Conservation (phyloP, 2,329 filamentous ascomycete species). For the Basipetospora chlamydospora region DNA sequence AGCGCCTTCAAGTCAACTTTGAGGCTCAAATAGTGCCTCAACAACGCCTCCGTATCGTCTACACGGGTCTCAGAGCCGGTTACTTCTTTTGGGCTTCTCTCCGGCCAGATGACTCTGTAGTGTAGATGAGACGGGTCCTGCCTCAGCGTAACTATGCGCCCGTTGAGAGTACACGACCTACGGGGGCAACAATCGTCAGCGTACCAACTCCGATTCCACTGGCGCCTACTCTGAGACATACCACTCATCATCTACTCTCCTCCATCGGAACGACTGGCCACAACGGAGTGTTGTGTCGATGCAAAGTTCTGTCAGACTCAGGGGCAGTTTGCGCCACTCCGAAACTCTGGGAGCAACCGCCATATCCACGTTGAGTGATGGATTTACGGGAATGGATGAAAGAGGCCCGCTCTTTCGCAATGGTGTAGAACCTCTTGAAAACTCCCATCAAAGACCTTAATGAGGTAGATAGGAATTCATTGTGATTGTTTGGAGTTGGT, state of each 20-base stretch:
- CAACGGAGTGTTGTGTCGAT: constrained; percentile 90
- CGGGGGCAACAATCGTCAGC: no score
- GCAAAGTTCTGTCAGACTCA: constrained; percentile 73
- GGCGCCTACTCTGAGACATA: no score
- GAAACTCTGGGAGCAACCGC: constrained; percentile 31
- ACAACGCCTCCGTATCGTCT: constrained; percentile 59
- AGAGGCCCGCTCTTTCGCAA: no score
- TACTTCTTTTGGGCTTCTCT: constrained; percentile 6
- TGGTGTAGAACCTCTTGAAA: no score
- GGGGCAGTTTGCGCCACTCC: constrained; percentile 77
- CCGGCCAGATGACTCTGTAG: constrained; percentile 57
- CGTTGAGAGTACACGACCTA: constrained; percentile 74
- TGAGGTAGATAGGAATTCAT: no score
- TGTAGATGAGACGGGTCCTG: constrained; percentile 69
- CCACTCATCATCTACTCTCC: constrained; percentile 76
- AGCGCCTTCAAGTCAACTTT: constrained; percentile 58
- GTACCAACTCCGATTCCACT: no score
- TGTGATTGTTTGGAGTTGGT: no score
- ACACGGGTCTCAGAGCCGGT: constrained; percentile 16
- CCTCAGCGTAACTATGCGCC: constrained; percentile 69
- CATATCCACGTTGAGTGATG: no score
- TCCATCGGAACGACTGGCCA: constrained; percentile 95
- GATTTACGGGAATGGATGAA: no score
- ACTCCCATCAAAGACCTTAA: no score
- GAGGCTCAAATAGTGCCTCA: constrained; percentile 81